Evolutionary conservation across 108 stramenopile genomes (phyloP).

Genomic region (Skeletonema grethae): DNA sequence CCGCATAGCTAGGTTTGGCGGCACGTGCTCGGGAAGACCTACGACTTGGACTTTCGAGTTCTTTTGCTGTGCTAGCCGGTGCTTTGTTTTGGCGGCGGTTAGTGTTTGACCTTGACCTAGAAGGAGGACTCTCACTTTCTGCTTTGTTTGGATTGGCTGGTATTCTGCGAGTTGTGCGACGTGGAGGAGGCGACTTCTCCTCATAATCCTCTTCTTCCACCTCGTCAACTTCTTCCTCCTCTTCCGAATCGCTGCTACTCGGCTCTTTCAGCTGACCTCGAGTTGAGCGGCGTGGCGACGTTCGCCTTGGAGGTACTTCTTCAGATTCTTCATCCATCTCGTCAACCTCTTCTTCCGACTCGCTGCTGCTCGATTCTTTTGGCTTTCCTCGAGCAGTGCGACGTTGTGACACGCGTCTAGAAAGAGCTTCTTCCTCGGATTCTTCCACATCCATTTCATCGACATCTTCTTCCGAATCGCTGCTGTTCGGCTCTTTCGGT

Average conservation of each 20-base stretch:
- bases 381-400: neutral
- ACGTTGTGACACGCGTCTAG: neutral
- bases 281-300: neutral
- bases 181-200: neutral
- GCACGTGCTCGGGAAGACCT: slow-evolving; percentile 16
- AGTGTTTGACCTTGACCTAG: neutral
- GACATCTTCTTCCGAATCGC: neutral
- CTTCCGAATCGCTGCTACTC: neutral
- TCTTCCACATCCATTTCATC: neutral
- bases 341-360: neutral
- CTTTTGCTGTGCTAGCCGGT: neutral
- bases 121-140: neutral
- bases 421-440: neutral
- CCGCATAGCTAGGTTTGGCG: slow-evolving; percentile 24
- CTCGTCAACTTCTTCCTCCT: neutral
- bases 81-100: neutral
- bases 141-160: neutral
- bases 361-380: neutral
- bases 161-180: neutral
- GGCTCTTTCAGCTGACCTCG: neutral
- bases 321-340: neutral
- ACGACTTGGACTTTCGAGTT: slow-evolving; percentile 4
- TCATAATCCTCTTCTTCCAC: neutral
- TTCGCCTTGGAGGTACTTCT: neutral
- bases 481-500: neutral